Conservation (phyloP, 306 rosid species). For the Boehmeria nivea region DNA sequence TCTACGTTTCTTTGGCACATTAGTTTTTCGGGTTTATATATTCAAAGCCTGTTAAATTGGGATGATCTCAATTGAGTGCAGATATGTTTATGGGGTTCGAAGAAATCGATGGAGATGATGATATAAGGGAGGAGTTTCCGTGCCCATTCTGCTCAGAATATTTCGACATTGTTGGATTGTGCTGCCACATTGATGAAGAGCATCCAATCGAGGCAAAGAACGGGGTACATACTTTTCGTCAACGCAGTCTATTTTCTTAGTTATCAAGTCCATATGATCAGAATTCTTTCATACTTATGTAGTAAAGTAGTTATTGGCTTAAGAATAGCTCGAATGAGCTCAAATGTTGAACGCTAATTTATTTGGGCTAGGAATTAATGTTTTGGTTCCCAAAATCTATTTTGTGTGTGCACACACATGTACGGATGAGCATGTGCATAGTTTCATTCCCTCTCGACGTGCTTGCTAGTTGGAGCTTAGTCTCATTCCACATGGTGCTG, state of each 20-base stretch:
- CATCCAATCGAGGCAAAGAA: constrained; percentile 80
- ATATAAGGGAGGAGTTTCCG: constrained; percentile 80
- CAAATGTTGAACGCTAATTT: not conserved
- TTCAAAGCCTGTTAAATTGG: not conserved
- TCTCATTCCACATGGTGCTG: constrained; percentile 15
- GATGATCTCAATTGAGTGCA: constrained; percentile 32
- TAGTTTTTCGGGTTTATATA: not conserved
- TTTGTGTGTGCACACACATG: not conserved
- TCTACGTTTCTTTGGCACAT: not conserved
- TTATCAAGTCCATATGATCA: not conserved
- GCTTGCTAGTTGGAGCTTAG: not conserved
- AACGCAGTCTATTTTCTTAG: constrained; percentile 1
- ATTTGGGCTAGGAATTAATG: not conserved
- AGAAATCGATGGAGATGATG: constrained; percentile 79
- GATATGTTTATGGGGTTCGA: constrained; percentile 90
- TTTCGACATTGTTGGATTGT: constrained; percentile 86
- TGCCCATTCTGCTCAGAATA: constrained; percentile 93
- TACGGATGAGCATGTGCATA: too few relatives aligned
- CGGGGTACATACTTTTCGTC: constrained; percentile 55
- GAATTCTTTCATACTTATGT: not conserved
- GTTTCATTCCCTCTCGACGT: too few relatives aligned
- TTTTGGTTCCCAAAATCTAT: not conserved
- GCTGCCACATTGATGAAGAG: constrained; percentile 98
- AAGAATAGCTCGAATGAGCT: not conserved
- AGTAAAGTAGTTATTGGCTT: not conserved